Evolutionary conservation across 2,329 filamentous ascomycete species (phyloP), one percentile per base, ranked within the genome.

Genomic region (Elsinoe necatrix): DNA sequence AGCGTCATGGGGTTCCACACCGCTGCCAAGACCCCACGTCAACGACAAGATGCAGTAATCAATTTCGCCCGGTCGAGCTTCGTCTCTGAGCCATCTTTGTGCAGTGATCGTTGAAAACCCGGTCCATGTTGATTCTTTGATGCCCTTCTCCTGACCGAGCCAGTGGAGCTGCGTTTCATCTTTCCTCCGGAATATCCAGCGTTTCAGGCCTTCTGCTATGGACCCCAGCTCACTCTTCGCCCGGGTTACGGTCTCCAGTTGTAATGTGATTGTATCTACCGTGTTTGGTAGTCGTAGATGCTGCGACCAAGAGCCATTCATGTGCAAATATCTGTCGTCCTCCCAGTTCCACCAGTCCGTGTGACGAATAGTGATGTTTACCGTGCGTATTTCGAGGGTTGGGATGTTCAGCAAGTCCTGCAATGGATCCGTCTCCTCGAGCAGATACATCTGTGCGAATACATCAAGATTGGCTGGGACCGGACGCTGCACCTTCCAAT

Each of bases 161-260:
- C 37, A 56, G 37, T 12, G 8, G 5, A 58, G 25, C 16, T 41
- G 16, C 9, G 27, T 59, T 23, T 59, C 59, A 27, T 64, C 58
- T 20, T 41, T 60, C 16, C 69, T 66, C 57, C 59, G 63, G 58
- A 72, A 71, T 41, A 65, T 64, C 71, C 70, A 73, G 27, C 67
- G 62, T 1, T 66, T 59, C 55, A 70, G 69, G 54, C 71, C 59
- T 12, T 66, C 59, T 3, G 73, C 71, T n/a, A 80, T 74, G 6
- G 63, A 61, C 39, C 77, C 67, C 1, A 80, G 63, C 61, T 80
- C 75, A 0, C 60, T 63, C 57, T 71, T 73, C 58, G 77, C 77
- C 11, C 74, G 67, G 54, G 72, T 68, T 3, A 79, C 56, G 1
- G 73, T 75, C 65, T 81, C 79, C 12, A 79, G 64, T 37, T 78